A percentile compares a stretch with the other conserved stretches of the same genome.
phyloP scores from a whole-genome alignment of 2,329 filamentous ascomycete species.

The Trichoderma atrobrunneum region DNA sequence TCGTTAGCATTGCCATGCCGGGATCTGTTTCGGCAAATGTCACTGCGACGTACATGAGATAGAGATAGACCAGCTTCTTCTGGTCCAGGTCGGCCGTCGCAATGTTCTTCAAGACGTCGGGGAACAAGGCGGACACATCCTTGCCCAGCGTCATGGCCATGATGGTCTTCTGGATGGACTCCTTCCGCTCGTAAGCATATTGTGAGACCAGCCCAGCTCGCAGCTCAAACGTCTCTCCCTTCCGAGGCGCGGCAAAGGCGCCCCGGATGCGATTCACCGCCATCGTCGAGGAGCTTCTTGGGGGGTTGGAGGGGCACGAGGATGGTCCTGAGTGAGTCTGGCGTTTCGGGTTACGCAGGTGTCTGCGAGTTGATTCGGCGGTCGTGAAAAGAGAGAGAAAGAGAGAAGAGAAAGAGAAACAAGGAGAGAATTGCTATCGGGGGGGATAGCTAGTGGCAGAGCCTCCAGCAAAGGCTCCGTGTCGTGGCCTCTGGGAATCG shows the following conservation, averaged over 20 bases:
- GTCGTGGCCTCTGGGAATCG: neutral
- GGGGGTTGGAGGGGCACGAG: constrained; percentile 29
- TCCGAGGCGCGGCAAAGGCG: constrained; percentile 87
- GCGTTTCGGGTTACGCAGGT: neutral
- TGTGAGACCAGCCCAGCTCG: constrained; percentile 94
- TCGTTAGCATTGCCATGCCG: neutral
- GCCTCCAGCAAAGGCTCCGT: constrained; percentile 1
- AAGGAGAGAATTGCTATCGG: neutral
- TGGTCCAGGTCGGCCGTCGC: constrained; percentile 92
- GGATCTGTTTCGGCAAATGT: neutral
- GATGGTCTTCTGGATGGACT: constrained; percentile 99
- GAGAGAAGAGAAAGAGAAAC: neutral
- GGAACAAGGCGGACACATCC: constrained; percentile 95
- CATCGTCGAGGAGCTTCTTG: constrained; percentile 51
- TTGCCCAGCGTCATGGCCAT: constrained; percentile 99
- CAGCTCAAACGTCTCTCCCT: constrained; percentile 97
- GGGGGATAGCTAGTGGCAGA: neutral
- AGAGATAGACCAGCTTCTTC: constrained; percentile 98
- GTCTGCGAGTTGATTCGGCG: neutral
- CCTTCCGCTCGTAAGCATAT: constrained; percentile 98
- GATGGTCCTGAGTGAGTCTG: constrained; percentile 6
- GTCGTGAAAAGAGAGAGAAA: neutral
- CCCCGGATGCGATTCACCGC: constrained; percentile 94
- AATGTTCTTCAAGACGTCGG: constrained; percentile 98
- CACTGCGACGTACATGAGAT: constrained; percentile 71